phyloP scores from a whole-genome alignment of 2,329 filamentous ascomycete species.

The Aspergillus brunneoviolaceus region DNA sequence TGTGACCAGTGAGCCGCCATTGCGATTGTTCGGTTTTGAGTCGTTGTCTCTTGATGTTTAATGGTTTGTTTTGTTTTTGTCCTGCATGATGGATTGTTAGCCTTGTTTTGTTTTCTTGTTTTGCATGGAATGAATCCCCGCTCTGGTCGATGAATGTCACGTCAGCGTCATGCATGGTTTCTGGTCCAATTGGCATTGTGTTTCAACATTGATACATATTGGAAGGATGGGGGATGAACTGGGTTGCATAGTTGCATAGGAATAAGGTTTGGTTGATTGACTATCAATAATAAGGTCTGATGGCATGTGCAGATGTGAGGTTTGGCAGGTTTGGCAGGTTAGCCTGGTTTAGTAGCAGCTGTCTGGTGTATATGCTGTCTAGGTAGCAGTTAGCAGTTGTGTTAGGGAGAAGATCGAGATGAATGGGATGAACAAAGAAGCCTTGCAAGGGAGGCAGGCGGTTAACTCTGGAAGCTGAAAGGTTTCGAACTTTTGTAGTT shows the following conservation, averaged over 20 bases:
- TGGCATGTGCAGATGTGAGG: too few relatives aligned
- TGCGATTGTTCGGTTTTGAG: neutral
- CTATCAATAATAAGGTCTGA: neutral
- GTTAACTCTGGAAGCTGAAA: too few relatives aligned
- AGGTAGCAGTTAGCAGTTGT: too few relatives aligned
- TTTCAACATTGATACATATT: conserved; percentile 15
- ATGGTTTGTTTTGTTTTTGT: conserved; percentile 5
- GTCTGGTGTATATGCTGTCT: too few relatives aligned
- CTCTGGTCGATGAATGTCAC: conserved; percentile 10
- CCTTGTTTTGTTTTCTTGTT: conserved; percentile 5
- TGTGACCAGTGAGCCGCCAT: conserved; percentile 3
- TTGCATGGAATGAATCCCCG: conserved; percentile 14
- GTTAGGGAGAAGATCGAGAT: neutral
- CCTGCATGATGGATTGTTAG: conserved; percentile 12
- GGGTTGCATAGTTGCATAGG: neutral
- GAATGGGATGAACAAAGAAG: neutral
- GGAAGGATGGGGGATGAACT: neutral
- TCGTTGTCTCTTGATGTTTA: conserved; percentile 10
- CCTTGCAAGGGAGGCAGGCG: too few relatives aligned
- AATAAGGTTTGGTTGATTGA: neutral
- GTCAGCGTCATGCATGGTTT: conserved; percentile 8
- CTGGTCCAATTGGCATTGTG: conserved; percentile 10
- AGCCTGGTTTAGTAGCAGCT: too few relatives aligned
- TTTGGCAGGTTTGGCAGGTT: too few relatives aligned
- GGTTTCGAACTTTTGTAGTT: neutral